phyloP scores from a whole-genome alignment of 192 early-diverging fungal species.

The Backusella tuberculispora region DNA sequence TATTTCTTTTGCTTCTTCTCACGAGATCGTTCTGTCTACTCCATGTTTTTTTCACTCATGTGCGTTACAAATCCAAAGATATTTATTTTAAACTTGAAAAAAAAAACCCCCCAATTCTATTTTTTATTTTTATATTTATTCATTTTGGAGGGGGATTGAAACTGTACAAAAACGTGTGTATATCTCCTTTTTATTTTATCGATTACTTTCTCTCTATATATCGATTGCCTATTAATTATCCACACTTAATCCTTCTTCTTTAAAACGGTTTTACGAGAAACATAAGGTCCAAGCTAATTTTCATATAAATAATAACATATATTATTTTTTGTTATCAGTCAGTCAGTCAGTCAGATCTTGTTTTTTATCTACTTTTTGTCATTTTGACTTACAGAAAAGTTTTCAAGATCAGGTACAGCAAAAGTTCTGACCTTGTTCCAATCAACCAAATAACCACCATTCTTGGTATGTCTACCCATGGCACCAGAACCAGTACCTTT shows the following conservation, averaged over 20 bases:
- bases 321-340: background rate
- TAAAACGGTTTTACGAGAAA: conserved; percentile 24
- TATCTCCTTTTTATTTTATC: background rate
- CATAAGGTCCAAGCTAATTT: conserved; percentile 29
- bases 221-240: background rate
- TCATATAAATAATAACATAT: background rate
- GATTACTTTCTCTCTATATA: background rate
- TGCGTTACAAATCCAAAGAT: too few species aligned
- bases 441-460: conserved; percentile 63
- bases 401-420: conserved; percentile 62
- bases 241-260: conserved; percentile 9
- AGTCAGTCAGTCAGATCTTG: background rate
- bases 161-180: background rate
- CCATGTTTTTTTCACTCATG: too few species aligned
- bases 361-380: background rate
- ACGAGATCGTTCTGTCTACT: too few species aligned
- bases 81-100: too few species aligned
- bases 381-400: conserved; percentile 35
- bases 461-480: conserved; percentile 66
- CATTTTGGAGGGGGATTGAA: background rate
- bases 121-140: too few species aligned
- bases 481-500: conserved; percentile 63
- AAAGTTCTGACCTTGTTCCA: conserved; percentile 63
- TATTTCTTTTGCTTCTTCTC: too few species aligned
- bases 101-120: too few species aligned